Conservation (phyloP, 345 rosid species). For the Eutrema heterophyllum region DNA sequence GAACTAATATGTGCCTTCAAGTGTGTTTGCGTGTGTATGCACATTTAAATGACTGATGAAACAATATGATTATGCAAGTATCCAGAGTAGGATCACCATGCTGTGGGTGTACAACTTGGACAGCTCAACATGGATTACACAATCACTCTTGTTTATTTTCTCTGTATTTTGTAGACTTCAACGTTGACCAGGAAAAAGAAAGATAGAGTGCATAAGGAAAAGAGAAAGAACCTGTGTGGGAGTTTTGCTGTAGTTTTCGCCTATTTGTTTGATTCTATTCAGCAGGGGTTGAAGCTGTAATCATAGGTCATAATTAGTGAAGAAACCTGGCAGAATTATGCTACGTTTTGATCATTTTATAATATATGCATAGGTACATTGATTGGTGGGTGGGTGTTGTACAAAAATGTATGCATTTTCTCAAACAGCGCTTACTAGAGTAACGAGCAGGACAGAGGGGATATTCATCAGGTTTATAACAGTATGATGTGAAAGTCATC, state of each 20-base stretch:
- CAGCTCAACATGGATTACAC: neutral
- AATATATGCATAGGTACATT: too few relatives aligned
- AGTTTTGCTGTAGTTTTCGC: slow-evolving; percentile 61
- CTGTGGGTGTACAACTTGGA: slow-evolving; percentile 3
- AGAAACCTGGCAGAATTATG: neutral
- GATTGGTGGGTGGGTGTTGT: too few relatives aligned
- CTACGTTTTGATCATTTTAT: neutral
- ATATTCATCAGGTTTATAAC: neutral
- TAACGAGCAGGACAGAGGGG: neutral
- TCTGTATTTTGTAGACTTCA: neutral
- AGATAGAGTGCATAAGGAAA: slow-evolving; percentile 1
- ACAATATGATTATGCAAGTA: neutral
- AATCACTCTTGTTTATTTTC: neutral
- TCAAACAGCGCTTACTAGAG: neutral
- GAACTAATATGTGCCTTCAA: neutral
- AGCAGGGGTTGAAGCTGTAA: slow-evolving; percentile 83
- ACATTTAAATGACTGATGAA: neutral
- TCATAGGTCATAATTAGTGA: slow-evolving; percentile 22
- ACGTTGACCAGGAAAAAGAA: neutral
- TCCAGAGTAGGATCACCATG: neutral
- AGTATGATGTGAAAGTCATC: neutral
- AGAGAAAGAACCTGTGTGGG: slow-evolving; percentile 62
- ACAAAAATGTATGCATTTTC: neutral
- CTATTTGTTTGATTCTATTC: slow-evolving; percentile 61
- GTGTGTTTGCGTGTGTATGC: neutral